Evolutionary conservation across 2,329 filamentous ascomycete species (phyloP).

Genomic region (Stagonosporopsis rhizophila): DNA sequence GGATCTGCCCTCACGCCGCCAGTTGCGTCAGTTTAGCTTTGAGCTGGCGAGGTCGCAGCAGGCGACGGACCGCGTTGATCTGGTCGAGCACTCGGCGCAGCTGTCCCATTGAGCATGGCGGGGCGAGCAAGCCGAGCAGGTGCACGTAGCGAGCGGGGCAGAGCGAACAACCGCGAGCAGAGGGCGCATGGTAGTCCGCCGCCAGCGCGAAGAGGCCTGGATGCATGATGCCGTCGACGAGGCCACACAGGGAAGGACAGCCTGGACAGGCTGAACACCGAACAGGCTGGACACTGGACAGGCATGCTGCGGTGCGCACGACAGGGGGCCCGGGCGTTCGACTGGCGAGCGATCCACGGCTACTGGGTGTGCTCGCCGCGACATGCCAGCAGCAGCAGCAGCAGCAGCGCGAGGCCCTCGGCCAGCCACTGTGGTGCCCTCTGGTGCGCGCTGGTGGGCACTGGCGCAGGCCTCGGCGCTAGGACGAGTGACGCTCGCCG

Average conservation of each 20-base stretch:
- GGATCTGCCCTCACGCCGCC: conserved; percentile 15
- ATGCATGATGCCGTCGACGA: conserved; percentile 18
- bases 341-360: conserved; percentile 17
- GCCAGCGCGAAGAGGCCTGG: conserved; percentile 2
- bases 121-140: conserved; percentile 4
- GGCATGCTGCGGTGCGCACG: conserved; percentile 9
- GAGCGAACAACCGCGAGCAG: conserved; percentile 11
- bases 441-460: not conserved
- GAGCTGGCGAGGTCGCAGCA: conserved; percentile 19
- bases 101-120: conserved; percentile 16
- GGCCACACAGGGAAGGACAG: conserved; percentile 12
- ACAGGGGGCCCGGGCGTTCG: conserved; percentile 5
- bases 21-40: conserved; percentile 18
- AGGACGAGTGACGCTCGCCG: conserved; percentile 6
- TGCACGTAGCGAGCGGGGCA: conserved; percentile 18
- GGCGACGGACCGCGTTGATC: conserved; percentile 19
- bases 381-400: conserved; percentile 6
- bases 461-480: not conserved
- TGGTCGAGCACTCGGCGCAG: conserved; percentile 17
- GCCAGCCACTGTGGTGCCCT: not conserved
- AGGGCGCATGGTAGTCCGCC: not conserved
- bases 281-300: no score
- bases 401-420: not conserved
- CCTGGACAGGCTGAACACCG: not conserved
- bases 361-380: conserved; percentile 6